These are phyloP conservation scores for Colletotrichum caudatum DNA, from an alignment of 2,329 filamentous ascomycete species.

Conservation along the genomic window DNA sequence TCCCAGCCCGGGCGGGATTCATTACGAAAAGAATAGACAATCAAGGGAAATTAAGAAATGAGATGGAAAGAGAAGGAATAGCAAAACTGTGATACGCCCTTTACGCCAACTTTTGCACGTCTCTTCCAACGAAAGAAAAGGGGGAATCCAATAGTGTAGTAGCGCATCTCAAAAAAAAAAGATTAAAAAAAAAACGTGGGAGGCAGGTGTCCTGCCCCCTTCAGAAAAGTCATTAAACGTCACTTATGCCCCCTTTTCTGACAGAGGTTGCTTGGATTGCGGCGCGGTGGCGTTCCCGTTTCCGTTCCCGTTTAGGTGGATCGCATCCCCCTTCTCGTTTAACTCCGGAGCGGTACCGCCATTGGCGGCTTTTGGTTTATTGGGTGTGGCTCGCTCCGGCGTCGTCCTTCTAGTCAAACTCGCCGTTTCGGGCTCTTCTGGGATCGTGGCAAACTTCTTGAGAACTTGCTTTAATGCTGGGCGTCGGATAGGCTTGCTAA, in stretches of 20 bases:
- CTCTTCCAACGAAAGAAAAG: constrained; percentile 34
- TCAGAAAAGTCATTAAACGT: constrained; percentile 19
- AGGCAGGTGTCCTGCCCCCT: neutral
- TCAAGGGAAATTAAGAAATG: neutral
- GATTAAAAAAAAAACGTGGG: neutral
- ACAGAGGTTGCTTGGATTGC: constrained; percentile 19
- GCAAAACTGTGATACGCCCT: constrained; percentile 11
- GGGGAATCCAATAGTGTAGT: constrained; percentile 18
- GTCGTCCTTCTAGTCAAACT: constrained; percentile 51
- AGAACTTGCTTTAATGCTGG: constrained; percentile 88
- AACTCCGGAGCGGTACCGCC: constrained; percentile 10
- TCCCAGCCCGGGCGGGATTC: neutral
- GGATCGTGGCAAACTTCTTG: constrained; percentile 85
- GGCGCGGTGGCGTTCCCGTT: constrained; percentile 20
- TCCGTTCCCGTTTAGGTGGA: constrained; percentile 17
- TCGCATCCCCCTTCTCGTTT: constrained; percentile 27
- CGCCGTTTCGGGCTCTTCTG: constrained; percentile 71
- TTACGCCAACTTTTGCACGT: constrained; percentile 36
- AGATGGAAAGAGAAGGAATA: neutral
- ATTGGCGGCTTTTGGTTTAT: constrained; percentile 42
- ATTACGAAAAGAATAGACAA: constrained; percentile 19
- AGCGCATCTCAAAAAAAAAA: constrained; percentile 14
- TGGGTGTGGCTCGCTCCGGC: constrained; percentile 42
- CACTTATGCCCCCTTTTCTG: constrained; percentile 29
- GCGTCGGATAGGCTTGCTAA: constrained; percentile 81